Evolutionary conservation across 2,329 filamentous ascomycete species (phyloP), one percentile per base, ranked within the genome.

Genomic region (Paraconiothyrium brasiliense): DNA sequence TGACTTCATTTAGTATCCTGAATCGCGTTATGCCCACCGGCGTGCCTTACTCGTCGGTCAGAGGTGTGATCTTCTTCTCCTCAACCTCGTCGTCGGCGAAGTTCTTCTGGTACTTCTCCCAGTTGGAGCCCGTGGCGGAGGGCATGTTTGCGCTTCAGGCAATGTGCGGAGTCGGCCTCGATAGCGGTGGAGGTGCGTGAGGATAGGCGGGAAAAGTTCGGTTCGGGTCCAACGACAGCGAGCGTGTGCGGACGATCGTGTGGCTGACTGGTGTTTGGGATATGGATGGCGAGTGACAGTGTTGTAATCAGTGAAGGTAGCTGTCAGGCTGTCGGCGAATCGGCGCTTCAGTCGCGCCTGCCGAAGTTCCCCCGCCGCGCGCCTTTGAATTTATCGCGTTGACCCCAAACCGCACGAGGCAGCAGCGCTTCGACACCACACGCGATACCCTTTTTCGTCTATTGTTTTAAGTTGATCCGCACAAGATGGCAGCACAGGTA

Each of bases 61-160:
- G 85, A 69, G 95, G 95, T 63, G 93, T 94, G 78, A 99, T 99
- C 89, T 99, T 99, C 90, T 99, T 99, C 87, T 99, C 95, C 80
- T 97, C 93, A 81, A 94, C 86, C 80, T 98, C 95, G 75, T 99
- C 95, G 77, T 99, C 95, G 77, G 91, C 94, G 78, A 92, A 99
- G 78, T 90, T 94, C 87, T 98, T 97, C 84, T 92, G 88, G 86
- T 97, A 98, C 85, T 98, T 98, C 87, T 99, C 95, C 95, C 95
- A 99, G 87, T 89, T 92, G 81, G 87, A 84, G 79, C 95, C 95
- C 75, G 91, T 97, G 82, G 95, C 94, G 84, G 92, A 94, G 86
- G 94, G 94, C 94, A 97, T 88, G 79, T 72, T 84, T 77, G 78
- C 68, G 63, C 68, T 47, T 59, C 39, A 57, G 59, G 58, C 62